Evolutionary conservation across 768 basidiomycete species (phyloP), one percentile per base, ranked within the genome.

Genomic region (Lactarius sp.): DNA sequence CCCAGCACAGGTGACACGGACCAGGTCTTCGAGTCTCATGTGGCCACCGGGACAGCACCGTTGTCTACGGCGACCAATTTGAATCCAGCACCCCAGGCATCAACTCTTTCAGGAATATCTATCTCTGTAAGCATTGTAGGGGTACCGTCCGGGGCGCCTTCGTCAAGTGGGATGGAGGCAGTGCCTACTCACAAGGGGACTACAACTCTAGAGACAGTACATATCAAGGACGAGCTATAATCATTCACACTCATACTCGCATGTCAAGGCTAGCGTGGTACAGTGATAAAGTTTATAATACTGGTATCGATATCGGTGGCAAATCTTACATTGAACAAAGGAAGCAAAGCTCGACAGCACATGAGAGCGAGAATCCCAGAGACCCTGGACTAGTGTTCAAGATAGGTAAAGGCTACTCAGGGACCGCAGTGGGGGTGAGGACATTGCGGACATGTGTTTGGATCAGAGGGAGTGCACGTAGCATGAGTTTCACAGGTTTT

Each of bases 401-500:
- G 7, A 52, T 10, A 2, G 10, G 16, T 33, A 37, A 34, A 41
- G 16, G 36, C 42, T 60, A 60, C 18, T 46, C 64, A 47, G 33
- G 41, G 9, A 16, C 57, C 20, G 20, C 27, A 22, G 2, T 58
- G 31, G 56, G 41, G 33, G 41, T 7, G 10, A 67, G 54, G 42
- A 60, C 50, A 18, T 56, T 62, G 44, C 59, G 66, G 34, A 68
- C 67, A 36, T 66, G 63, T 31, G 60, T n/a, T 56, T 66, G 65
- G 10, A 68, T 66, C 36, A 66, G 20, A 41, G 67, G 65, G 31
- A 68, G 52, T 20, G 67, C 67, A 41, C 61, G 65, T 20, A 82
- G 81, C 53, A 93, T 82, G n/a, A 91, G 82, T 70, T 85, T 85
- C 66, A 90, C 81, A n/a, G 90, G 83, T 69, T 88, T 85, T 42